Evolutionary conservation across 768 basidiomycete genomes (phyloP), one percentile per base, ranked within the genome.

Genomic region (Leucocoprinus birnbaumii): DNA sequence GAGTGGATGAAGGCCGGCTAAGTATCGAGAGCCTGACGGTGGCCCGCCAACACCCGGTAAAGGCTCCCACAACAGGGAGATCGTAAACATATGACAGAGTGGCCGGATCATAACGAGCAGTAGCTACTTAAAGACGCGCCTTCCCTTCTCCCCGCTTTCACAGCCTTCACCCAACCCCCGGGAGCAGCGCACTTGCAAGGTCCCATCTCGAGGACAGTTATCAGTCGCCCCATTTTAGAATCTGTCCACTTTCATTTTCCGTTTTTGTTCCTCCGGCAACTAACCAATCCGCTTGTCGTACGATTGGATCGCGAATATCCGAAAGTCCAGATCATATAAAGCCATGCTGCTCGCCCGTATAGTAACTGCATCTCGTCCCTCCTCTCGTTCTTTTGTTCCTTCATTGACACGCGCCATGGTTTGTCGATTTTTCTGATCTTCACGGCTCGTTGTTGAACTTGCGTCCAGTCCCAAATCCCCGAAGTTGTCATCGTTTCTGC

Each of bases 401-500:
- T 70, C 70, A 62, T 66, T 74, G 53, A 58, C 71, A 47, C 80
- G 83, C 62, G 61, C 77, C 46, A 85, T 86, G 84, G 84, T 83
- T 57, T 27, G 71, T 68, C 46, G 48, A 27, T 31, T n/a, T 14
- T 24, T 27, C 38, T 43, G 21, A 8, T 50, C 35, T 62, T 25
- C 38, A 41, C 44, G 35, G n/a, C 41, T n/a, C 24, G 21, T 16
- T 38, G 50, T 38, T 53, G 44, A 21, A 24, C 42, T 22, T 38
- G 56, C 47, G 55, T 41, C 51, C 38, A 54, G n/a, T 42, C 55
- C 21, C 58, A 75, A 73, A 70, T 81, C 53, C 82, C 86, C 75
- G 88, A 94, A 87, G 89, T 84, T 57, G 92, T 94, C 75, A 96
- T 98, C 74, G 89, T 97, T 63, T 85, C 91, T 63, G 95, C 93